Evolutionary conservation across 192 early-diverging fungal genomes (phyloP).

Genomic region (Geranomyces michiganensis): DNA sequence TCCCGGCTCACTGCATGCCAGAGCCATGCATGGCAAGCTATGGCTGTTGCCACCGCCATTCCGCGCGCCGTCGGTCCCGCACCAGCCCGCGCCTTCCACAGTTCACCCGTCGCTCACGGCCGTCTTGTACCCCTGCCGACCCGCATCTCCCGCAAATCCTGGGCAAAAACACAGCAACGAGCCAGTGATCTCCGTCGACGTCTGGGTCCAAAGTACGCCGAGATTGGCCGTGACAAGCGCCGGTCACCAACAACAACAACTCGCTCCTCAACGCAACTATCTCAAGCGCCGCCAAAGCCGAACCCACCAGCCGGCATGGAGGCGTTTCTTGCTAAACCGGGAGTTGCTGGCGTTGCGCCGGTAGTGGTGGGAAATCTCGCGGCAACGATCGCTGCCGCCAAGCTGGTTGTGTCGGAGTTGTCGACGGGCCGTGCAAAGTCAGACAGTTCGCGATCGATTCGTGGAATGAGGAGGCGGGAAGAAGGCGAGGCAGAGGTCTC

Average conservation of each 20-base stretch:
- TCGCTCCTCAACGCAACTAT: constrained; percentile 19
- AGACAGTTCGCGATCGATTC: not conserved
- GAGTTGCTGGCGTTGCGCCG: not conserved
- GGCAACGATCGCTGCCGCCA: constrained; percentile 9
- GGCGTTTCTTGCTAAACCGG: constrained; percentile 23
- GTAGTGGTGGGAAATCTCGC: constrained; percentile 20
- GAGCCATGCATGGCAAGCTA: too few relatives aligned
- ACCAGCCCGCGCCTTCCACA: constrained; percentile 17
- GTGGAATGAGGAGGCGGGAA: constrained; percentile 3
- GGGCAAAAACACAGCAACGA: constrained; percentile 34
- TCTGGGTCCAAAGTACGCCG: constrained; percentile 39
- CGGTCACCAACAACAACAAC: constrained; percentile 35
- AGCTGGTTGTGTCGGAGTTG: not conserved
- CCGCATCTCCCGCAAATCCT: constrained; percentile 37
- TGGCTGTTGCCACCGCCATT: too few relatives aligned
- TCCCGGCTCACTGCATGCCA: too few relatives aligned
- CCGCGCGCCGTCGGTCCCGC: not conserved
- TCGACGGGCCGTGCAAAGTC: not conserved
- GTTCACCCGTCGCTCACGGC: not conserved
- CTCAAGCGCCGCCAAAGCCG: constrained; percentile 16
- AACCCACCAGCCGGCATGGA: constrained; percentile 1
- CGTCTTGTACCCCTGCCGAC: constrained; percentile 30
- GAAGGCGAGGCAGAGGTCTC: constrained; percentile 7
- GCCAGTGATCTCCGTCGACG: constrained; percentile 30
- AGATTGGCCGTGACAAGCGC: constrained; percentile 43